phyloP scores from a whole-genome alignment of 306 rosid species.

The Cotoneaster glaucophyllus region DNA sequence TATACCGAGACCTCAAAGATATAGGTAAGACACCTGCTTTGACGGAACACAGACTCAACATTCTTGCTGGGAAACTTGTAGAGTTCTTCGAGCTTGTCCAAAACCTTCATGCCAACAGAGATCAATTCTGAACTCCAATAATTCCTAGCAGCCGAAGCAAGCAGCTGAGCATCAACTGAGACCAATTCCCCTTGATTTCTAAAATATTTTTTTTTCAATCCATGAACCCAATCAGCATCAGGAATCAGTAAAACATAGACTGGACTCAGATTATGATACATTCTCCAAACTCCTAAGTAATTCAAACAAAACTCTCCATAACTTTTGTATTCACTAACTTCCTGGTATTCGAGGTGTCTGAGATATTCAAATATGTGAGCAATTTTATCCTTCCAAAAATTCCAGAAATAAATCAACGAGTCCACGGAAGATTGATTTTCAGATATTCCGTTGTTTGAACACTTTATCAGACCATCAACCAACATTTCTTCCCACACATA shows the following conservation, averaged over 20 bases:
- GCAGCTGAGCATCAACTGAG: conserved; percentile 21
- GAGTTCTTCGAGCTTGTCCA: conserved; percentile 37
- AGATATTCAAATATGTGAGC: conserved; percentile 29
- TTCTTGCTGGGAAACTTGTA: conserved; percentile 16
- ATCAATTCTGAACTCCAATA: conserved; percentile 54
- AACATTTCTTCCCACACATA: conserved; percentile 35
- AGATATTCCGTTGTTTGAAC: conserved; percentile 19
- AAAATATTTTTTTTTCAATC: conserved; percentile 21
- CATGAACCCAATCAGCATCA: conserved; percentile 53
- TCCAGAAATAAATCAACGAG: conserved; percentile 59
- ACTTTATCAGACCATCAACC: conserved; percentile 18
- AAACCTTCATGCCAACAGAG: conserved; percentile 43
- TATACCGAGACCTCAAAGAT: conserved; percentile 42
- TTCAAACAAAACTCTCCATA: conserved; percentile 43
- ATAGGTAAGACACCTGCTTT: conserved; percentile 27
- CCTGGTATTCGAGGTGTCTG: conserved; percentile 25
- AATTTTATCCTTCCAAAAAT: conserved; percentile 53
- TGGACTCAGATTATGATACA: conserved; percentile 7
- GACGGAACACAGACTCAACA: conserved; percentile 8
- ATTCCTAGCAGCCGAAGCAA: conserved; percentile 30
- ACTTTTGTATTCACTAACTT: conserved; percentile 9
- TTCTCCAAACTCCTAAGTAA: conserved; percentile 51
- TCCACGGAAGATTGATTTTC: conserved; percentile 39
- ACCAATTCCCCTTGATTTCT: conserved; percentile 33
- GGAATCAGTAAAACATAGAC: conserved; percentile 39